Evolutionary conservation across 805 yeast species (phyloP), one percentile per base, ranked within the genome.

Genomic region (Ogataea saltuana): DNA sequence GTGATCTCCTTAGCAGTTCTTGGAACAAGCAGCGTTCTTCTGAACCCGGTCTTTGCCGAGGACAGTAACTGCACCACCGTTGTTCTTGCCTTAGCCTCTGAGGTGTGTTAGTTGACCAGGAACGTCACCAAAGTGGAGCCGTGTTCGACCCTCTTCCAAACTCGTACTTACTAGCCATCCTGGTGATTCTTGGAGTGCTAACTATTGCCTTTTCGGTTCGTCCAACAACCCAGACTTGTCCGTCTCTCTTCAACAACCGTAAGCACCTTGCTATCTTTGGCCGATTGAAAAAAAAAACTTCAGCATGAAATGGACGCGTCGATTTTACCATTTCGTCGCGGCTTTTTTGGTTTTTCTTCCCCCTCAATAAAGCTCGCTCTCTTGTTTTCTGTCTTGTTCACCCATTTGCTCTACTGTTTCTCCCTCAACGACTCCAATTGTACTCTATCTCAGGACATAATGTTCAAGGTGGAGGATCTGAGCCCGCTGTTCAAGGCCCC

Each of bases 11-110:
- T 86, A 3, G 95, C 81, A 41, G 86, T 81, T 70, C 97, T 83
- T 38, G 89, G 93, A 35, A 90, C 78, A 39, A 81, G 72, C 52
- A 89, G 78, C 62, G 89, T 83, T 61, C 95, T 81, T 61, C 81
- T 80, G 65, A 75, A 87, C 1, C 98, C 98, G 1, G 98, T 90
- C 55, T 84, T 79, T 13, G 97, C 98, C 2, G 93, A 76, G 1
- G 98, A 91, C 2, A 90, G 71, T 50, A 91, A 76, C 65, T 88
- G 88, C 45, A 91, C 84, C 60, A 90, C 81, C 4, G 95, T 85
- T 54, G 81, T 81, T 59, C 89, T 81, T 19, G 86, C 75, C 67
- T 87, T 87, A 33, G 84, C 81, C 64, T 85, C 76, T 62, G 48
- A 53, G 12, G 10, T 28, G 4, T 15, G 51, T 45, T 43, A 46